These are phyloP conservation scores for Aspergillus udagawae DNA, from an alignment of 2,329 filamentous ascomycete genomes.

Conservation along the genomic window DNA sequence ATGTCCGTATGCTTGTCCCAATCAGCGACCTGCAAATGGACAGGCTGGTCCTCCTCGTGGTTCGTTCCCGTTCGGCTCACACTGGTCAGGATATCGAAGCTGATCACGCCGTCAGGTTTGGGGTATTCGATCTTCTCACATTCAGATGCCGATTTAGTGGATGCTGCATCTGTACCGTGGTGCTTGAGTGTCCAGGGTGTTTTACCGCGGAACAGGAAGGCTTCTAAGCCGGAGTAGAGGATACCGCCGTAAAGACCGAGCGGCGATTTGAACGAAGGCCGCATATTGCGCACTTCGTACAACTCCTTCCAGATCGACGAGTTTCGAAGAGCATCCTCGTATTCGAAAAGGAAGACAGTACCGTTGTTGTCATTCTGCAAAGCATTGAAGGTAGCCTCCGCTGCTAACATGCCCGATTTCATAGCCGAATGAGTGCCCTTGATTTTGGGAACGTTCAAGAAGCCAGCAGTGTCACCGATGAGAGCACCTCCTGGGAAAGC, in stretches of 20 bases:
- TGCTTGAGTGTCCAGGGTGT: slow-evolving; percentile 92
- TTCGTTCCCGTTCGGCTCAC: slow-evolving; percentile 95
- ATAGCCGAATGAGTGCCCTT: slow-evolving; percentile 98
- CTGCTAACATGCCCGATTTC: slow-evolving; percentile 94
- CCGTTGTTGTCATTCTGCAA: slow-evolving; percentile 56
- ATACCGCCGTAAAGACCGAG: slow-evolving; percentile 87
- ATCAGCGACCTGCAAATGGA: slow-evolving; percentile 90
- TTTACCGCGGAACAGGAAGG: slow-evolving; percentile 78
- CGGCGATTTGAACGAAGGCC: slow-evolving; percentile 85
- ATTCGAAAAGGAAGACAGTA: slow-evolving; percentile 88
- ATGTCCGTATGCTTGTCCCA: slow-evolving; percentile 85
- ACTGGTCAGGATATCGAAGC: slow-evolving; percentile 92
- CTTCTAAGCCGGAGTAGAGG: slow-evolving; percentile 88
- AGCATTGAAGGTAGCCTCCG: slow-evolving; percentile 81
- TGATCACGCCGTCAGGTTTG: slow-evolving; percentile 92
- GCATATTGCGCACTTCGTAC: slow-evolving; percentile 94
- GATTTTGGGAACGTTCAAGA: slow-evolving; percentile 96
- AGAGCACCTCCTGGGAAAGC: slow-evolving; percentile 93
- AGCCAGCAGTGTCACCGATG: slow-evolving; percentile 93
- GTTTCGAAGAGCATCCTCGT: slow-evolving; percentile 81
- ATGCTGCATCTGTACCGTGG: slow-evolving; percentile 68
- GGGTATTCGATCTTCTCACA: slow-evolving; percentile 91
- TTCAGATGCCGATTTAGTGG: slow-evolving; percentile 74
- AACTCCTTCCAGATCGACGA: slow-evolving; percentile 93
- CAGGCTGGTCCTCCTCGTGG: slow-evolving; percentile 97